Evolutionary conservation across 345 rosid species (phyloP).

Genomic region (Pistacia integerrima): DNA sequence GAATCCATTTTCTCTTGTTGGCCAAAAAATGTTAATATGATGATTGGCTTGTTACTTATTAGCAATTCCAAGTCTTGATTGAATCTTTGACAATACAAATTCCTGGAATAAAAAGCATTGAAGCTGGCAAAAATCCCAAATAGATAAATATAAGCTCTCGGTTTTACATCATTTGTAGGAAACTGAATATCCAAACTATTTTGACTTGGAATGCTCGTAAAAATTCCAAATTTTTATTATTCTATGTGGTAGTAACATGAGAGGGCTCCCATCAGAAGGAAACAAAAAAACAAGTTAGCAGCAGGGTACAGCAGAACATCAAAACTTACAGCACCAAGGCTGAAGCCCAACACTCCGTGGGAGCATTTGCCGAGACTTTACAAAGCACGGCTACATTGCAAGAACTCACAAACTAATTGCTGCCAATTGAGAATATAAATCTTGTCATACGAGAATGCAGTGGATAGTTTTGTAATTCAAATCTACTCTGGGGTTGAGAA

Average conservation of each 20-base stretch:
- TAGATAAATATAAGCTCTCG: not conserved
- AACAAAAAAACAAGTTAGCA: constrained; percentile 16
- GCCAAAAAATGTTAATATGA: too few relatives aligned
- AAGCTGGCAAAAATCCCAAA: not conserved
- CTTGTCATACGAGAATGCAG: not conserved
- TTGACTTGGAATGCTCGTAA: constrained; percentile 4
- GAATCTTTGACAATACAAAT: not conserved
- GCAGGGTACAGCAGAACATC: not conserved
- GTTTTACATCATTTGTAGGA: not conserved
- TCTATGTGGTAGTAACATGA: constrained; percentile 1
- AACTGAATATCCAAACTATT: constrained; percentile 4
- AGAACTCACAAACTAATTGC: constrained; percentile 18
- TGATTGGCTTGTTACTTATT: too few relatives aligned
- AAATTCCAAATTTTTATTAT: constrained; percentile 18
- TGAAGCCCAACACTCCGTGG: not conserved
- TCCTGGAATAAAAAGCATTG: not conserved
- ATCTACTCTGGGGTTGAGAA: not conserved
- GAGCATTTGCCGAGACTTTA: constrained; percentile 19
- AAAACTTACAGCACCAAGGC: constrained; percentile 1
- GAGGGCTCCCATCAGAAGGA: not conserved
- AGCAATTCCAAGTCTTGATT: too few relatives aligned
- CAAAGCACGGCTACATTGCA: not conserved
- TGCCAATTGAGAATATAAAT: constrained; percentile 5
- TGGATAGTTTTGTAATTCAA: not conserved
- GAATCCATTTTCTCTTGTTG: too few relatives aligned